Evolutionary conservation across 1,139 yeast species (phyloP).

Genomic region (Debaryomyces nepalensis): DNA sequence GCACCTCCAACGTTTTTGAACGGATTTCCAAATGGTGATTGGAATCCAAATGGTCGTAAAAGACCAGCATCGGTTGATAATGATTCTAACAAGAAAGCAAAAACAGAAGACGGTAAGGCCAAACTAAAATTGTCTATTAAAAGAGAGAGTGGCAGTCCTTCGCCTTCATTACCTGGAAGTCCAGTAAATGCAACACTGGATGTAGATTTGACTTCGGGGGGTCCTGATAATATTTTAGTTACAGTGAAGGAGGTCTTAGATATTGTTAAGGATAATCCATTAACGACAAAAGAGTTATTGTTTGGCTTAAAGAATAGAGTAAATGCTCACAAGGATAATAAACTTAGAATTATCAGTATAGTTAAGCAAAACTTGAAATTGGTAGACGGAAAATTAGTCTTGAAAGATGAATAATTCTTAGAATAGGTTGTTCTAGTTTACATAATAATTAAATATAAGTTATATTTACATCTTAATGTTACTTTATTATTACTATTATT

Average conservation of each 20-base stretch:
- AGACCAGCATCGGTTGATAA: slow-evolving; percentile 31
- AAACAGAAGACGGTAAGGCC: slow-evolving; percentile 31
- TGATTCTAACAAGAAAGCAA: slow-evolving; percentile 47
- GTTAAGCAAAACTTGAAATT: slow-evolving; percentile 72
- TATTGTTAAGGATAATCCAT: slow-evolving; percentile 63
- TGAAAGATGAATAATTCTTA: slow-evolving; percentile 42
- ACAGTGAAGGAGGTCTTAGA: slow-evolving; percentile 75
- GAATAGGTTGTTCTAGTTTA: slow-evolving; percentile 3
- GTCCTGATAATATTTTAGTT: slow-evolving; percentile 51
- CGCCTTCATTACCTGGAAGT: slow-evolving; percentile 25
- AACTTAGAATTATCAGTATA: slow-evolving; percentile 64
- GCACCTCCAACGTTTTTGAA: slow-evolving; percentile 64
- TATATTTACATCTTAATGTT: neutral
- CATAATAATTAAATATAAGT: slow-evolving; percentile 2
- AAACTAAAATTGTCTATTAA: slow-evolving; percentile 19
- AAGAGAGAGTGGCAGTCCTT: slow-evolving; percentile 19
- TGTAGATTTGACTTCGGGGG: slow-evolving; percentile 40
- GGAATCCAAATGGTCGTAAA: slow-evolving; percentile 73
- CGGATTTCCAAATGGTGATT: slow-evolving; percentile 79
- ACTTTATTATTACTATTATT: neutral
- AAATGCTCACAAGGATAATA: slow-evolving; percentile 70
- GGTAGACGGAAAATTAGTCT: slow-evolving; percentile 66
- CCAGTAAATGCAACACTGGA: slow-evolving; percentile 20
- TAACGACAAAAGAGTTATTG: slow-evolving; percentile 70
- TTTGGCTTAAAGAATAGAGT: slow-evolving; percentile 65